A percentile compares a stretch with the other conserved stretches of the same genome.
Conservation (phyloP, 139 green algal species). For the Coelastrella sp. region DNA sequence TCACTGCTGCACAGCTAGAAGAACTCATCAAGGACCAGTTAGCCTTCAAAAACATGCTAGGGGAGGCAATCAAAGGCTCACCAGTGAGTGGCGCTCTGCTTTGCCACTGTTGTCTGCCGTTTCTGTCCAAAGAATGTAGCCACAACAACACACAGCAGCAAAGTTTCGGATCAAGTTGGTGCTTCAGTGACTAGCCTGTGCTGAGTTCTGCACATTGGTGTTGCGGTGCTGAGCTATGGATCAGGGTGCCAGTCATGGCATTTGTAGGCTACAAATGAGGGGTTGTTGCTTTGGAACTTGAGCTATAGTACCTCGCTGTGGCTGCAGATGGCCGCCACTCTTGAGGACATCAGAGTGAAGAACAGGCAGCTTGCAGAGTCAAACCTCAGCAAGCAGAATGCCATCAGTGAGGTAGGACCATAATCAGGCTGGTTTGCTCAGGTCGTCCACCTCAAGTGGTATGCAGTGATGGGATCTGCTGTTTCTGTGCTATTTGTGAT, state of each 20-base stretch:
- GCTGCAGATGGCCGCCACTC: constrained; percentile 54
- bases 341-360: constrained; percentile 58
- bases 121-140: neutral
- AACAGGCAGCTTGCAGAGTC: constrained; percentile 59
- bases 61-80: constrained; percentile 34
- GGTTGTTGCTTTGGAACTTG: neutral
- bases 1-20: constrained; percentile 51
- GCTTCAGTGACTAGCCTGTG: neutral
- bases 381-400: constrained; percentile 61
- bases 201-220: neutral
- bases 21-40: constrained; percentile 55
- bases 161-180: too few relatives aligned
- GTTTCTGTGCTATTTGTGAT: neutral
- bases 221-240: too few relatives aligned
- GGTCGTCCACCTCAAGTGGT: neutral
- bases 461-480: neutral
- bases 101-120: neutral
- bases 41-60: constrained; percentile 51
- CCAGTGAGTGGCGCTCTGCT: neutral
- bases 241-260: too few relatives aligned
- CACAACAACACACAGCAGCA: neutral
- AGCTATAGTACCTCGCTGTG: neutral
- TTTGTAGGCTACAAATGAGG: too few relatives aligned
- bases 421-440: neutral
- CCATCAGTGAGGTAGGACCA: constrained; percentile 58